A percentile compares a stretch with the other conserved stretches of the same genome.
These are phyloP conservation scores for Paulinella micropora DNA, from an alignment of 78 protist species.

Conservation along the genomic window DNA sequence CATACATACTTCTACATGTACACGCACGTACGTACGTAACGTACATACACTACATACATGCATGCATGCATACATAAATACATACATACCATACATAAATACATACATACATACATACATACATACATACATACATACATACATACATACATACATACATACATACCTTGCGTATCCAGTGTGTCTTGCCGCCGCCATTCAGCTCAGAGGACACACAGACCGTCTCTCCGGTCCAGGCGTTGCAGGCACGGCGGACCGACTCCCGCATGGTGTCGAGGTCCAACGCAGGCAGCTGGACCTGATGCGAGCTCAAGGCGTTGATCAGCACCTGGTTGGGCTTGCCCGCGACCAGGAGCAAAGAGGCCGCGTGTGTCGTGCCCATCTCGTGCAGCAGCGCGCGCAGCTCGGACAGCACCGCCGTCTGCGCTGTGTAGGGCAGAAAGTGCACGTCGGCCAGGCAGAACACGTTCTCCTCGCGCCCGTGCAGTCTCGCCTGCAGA, in stretches of 20 bases:
- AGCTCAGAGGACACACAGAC: not conserved
- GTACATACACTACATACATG: not conserved
- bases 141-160: not conserved
- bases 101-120: not conserved
- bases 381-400: not conserved
- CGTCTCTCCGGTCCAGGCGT: not conserved
- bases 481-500: not conserved
- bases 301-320: not conserved
- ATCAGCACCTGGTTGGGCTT: not conserved
- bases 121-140: not conserved
- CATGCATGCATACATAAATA: not conserved
- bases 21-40: not conserved
- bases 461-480: not conserved
- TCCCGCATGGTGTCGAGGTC: not conserved
- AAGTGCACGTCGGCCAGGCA: not conserved
- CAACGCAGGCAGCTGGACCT: not conserved
- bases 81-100: not conserved
- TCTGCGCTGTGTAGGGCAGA: not conserved
- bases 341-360: not conserved
- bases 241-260: not conserved
- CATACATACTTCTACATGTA: not conserved
- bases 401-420: not conserved
- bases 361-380: not conserved
- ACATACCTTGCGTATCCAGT: not conserved
- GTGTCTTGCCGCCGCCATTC: not conserved